Percentiles rank a stretch among this genome's conserved stretches.
phyloP scores from a whole-genome alignment of 208 protist species.

The Leishmania martiniquensis region DNA sequence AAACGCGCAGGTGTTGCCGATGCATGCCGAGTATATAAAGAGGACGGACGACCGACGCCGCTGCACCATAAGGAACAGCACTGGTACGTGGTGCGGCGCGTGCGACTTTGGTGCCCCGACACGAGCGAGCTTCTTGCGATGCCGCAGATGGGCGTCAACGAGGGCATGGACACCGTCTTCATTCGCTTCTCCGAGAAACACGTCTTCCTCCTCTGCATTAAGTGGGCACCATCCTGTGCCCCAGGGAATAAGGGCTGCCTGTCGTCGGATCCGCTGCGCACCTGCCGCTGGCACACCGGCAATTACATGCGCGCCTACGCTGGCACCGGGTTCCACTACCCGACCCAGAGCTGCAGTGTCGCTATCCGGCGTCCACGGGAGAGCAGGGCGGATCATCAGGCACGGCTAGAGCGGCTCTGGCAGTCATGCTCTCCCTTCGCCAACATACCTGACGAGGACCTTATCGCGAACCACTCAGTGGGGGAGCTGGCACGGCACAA shows the following conservation, averaged over 20 bases:
- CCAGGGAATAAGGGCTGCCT: neutral
- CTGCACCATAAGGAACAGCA: conserved; percentile 34
- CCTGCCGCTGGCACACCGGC: conserved; percentile 25
- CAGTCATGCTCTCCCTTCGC: conserved; percentile 12
- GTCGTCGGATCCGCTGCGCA: conserved; percentile 15
- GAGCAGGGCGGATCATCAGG: conserved; percentile 15
- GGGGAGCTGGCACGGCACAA: conserved; percentile 34
- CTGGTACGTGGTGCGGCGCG: conserved; percentile 31
- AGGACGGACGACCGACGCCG: conserved; percentile 13
- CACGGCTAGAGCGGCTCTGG: conserved; percentile 32
- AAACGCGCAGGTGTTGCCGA: neutral
- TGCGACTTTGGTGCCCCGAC: conserved; percentile 33
- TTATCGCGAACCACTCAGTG: conserved; percentile 29
- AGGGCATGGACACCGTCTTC: conserved; percentile 21
- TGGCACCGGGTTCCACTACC: conserved; percentile 30
- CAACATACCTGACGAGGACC: conserved; percentile 38
- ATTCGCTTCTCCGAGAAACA: conserved; percentile 30
- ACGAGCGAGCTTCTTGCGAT: conserved; percentile 3
- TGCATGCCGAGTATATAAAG: conserved; percentile 7
- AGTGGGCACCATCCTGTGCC: conserved; percentile 15
- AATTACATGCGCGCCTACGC: conserved; percentile 33
- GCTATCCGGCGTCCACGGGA: conserved; percentile 26
- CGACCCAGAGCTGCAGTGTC: conserved; percentile 36
- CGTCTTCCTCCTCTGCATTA: conserved; percentile 26
- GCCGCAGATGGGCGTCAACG: conserved; percentile 31